Evolutionary conservation across 1,139 yeast species (phyloP), one percentile per base, ranked within the genome.

Genomic region (Pneumocystis wakefieldiae): DNA sequence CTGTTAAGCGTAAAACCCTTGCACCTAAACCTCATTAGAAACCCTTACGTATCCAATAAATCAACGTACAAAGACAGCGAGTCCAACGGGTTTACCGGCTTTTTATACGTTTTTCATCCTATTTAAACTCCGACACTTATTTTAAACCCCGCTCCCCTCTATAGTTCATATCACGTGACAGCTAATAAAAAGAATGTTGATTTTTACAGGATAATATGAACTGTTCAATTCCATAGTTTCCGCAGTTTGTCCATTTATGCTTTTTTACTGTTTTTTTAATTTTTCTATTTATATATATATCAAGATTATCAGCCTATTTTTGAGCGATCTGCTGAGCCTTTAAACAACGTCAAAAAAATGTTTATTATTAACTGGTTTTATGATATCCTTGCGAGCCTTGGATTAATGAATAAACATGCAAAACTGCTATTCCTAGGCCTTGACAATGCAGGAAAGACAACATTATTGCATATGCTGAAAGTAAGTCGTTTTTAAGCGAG

Each of bases 371-470:
- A 78, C 71, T 81, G 59, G 63, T 29, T 92, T 78, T 95, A 88
- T 81, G 97, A 91, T 75, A 85, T 90, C 67, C 83, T 92, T 73
- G 87, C 97, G 71, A 87, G 95, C 62, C 82, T 92, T 69, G 98
- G 61, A 19, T 83, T 92, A 73, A 86, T 96, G 92, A 92, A 94
- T 80, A 92, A 92, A 78, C 97, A 91, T 75, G 99, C 97, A 73
- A 92, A 92, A 78, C 81, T 92, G 71, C 82, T 92, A 73, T 92
- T 92, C 77, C 82, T 92, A 68, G 99, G 99, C 66, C 84, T 92
- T 70, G 99, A 92, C 77, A 94, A 94, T 73, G 99, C 99, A 63
- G 99, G 99, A 75, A 92, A 92, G 76, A 92, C 98, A 64, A 92
- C 99, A 57, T 80, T 92, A 71, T 81, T 92, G 73, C 98, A 92